Percentiles rank a stretch among this genome's conserved stretches.
Evolutionary conservation across 345 rosid genomes (phyloP).

Genomic region (Dimocarpus longan): DNA sequence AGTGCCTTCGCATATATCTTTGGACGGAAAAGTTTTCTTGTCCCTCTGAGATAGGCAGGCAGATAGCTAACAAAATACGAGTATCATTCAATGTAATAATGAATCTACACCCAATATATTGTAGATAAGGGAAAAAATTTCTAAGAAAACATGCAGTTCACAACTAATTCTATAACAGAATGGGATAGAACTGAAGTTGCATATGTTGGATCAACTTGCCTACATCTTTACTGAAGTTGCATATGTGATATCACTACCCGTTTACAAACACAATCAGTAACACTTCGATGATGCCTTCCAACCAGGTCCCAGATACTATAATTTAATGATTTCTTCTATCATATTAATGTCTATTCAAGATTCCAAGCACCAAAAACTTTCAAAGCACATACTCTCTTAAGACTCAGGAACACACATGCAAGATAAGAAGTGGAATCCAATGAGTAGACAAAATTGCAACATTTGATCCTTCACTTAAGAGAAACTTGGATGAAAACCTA

Average conservation of each 20-base stretch:
- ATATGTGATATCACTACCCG: too few species aligned
- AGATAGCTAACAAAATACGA: not conserved
- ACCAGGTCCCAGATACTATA: too few species aligned
- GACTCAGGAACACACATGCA: not conserved
- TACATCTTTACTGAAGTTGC: not conserved
- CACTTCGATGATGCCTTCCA: not conserved
- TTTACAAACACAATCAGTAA: not conserved
- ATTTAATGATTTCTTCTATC: not conserved
- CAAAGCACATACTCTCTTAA: too few species aligned
- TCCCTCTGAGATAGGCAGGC: too few species aligned
- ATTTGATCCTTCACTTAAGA: not conserved
- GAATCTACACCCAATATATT: not conserved
- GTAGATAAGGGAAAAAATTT: not conserved
- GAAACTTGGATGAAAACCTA: not conserved
- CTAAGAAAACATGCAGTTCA: not conserved
- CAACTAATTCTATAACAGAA: not conserved
- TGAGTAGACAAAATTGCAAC: too few species aligned
- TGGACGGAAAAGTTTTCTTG: not conserved
- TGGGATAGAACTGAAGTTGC: not conserved
- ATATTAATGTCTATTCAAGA: not conserved
- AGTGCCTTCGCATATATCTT: too few species aligned
- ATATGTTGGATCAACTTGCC: not conserved
- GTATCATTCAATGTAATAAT: not conserved
- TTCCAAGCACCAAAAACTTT: not conserved
- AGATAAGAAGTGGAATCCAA: not conserved